These are phyloP conservation scores for Bombardia bombarda DNA, from an alignment of 495 filamentous ascomycete species.

Conservation along the genomic window DNA sequence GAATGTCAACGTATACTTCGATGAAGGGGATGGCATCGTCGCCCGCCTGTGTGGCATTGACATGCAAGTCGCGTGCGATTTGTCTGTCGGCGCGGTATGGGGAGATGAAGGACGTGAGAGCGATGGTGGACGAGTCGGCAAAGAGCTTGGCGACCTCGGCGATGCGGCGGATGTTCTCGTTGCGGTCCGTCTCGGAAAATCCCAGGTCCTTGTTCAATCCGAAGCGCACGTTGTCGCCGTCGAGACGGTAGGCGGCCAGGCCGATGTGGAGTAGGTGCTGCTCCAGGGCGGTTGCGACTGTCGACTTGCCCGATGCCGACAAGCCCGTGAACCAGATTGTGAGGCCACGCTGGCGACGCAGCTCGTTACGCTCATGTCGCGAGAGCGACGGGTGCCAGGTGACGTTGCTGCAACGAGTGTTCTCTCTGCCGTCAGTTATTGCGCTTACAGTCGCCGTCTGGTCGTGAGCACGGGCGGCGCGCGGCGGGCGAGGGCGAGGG, in stretches of 20 bases:
- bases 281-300: constrained; percentile 90
- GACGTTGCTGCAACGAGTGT: constrained; percentile 98
- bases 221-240: constrained; percentile 98
- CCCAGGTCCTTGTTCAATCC: constrained; percentile 95
- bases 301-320: constrained; percentile 92
- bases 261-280: constrained; percentile 84
- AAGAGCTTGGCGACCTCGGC: constrained; percentile 96
- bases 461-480: too few species aligned
- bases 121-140: constrained; percentile 77
- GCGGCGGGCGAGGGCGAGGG: too few species aligned
- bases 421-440: too few species aligned
- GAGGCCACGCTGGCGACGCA: constrained; percentile 79
- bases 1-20: constrained; percentile 85
- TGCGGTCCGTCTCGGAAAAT: constrained; percentile 85
- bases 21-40: constrained; percentile 72
- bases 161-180: constrained; percentile 95
- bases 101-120: constrained; percentile 94
- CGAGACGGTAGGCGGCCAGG: constrained; percentile 80
- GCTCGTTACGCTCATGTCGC: constrained; percentile 68
- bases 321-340: constrained; percentile 98
- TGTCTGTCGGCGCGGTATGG: constrained; percentile 82
- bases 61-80: constrained; percentile 72
- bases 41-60: constrained; percentile 35
- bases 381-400: constrained; percentile 94
- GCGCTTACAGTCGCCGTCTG: too few species aligned